A percentile compares a stretch with the other conserved stretches of the same genome.
Conservation (phyloP, 2,329 filamentous ascomycete species). For the Fusarium succisae region DNA sequence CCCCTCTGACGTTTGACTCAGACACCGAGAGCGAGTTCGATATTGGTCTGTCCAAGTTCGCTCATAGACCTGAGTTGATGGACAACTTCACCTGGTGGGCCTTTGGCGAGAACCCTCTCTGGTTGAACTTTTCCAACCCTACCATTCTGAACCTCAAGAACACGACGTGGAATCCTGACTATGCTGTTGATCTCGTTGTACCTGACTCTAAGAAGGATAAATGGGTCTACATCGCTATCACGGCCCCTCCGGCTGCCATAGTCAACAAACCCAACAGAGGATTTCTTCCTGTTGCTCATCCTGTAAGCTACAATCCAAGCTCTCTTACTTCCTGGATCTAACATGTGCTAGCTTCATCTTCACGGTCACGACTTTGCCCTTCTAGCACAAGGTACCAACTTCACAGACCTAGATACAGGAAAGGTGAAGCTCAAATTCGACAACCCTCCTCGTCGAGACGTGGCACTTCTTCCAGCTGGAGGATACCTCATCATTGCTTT, state of each 20-base stretch:
- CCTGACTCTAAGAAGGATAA: neutral
- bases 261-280: neutral
- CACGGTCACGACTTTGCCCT: constrained; percentile 25
- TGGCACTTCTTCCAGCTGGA: constrained; percentile 9
- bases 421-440: constrained; percentile 4
- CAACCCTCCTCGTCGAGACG: constrained; percentile 21
- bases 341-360: neutral
- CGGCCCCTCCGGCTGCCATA: neutral
- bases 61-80: neutral
- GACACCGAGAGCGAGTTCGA: neutral
- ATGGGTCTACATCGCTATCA: constrained; percentile 27
- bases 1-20: neutral
- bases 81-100: constrained; percentile 1
- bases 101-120: constrained; percentile 13
- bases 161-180: constrained; percentile 3
- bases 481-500: constrained; percentile 20
- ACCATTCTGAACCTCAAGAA: constrained; percentile 17
- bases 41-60: neutral
- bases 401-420: neutral
- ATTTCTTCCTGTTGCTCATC: constrained; percentile 9
- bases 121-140: constrained; percentile 24
- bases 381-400: constrained; percentile 8
- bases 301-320: neutral
- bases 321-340: no score
- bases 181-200: constrained; percentile 18